A percentile compares a stretch with the other conserved stretches of the same genome.
Evolutionary conservation across 2,329 filamentous ascomycete genomes (phyloP).

Genomic region (Apiospora phragmitis): DNA sequence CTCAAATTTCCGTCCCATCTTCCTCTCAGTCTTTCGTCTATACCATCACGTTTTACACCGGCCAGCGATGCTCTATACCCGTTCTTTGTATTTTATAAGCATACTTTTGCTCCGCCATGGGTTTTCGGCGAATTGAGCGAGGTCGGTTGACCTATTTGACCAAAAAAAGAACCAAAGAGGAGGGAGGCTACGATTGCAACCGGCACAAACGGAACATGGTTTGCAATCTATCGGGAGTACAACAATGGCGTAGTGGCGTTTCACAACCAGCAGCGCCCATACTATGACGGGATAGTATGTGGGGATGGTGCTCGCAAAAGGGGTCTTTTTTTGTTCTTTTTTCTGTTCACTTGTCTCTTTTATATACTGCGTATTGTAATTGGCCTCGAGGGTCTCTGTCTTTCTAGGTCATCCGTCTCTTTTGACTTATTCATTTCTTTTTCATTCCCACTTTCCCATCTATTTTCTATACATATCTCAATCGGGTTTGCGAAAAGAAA

Average conservation of each 20-base stretch:
- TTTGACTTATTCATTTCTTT: background rate
- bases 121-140: background rate
- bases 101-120: background rate
- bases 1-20: background rate
- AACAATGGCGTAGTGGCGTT: constrained; percentile 5
- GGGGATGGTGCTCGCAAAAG: background rate
- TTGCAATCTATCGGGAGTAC: background rate
- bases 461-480: background rate
- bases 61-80: constrained; percentile 11
- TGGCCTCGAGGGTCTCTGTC: background rate
- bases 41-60: background rate
- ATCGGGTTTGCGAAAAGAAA: too few species aligned
- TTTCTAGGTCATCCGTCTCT: background rate
- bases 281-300: background rate
- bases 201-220: background rate
- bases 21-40: background rate
- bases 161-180: background rate
- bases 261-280: background rate
- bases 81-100: background rate
- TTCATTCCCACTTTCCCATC: background rate
- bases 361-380: constrained; percentile 1
- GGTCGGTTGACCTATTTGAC: background rate
- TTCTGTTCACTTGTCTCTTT: background rate
- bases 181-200: background rate
- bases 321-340: background rate